These are phyloP conservation scores for Ascoidea rubescens DNA, from an alignment of 805 yeast genomes.

Conservation along the genomic window DNA sequence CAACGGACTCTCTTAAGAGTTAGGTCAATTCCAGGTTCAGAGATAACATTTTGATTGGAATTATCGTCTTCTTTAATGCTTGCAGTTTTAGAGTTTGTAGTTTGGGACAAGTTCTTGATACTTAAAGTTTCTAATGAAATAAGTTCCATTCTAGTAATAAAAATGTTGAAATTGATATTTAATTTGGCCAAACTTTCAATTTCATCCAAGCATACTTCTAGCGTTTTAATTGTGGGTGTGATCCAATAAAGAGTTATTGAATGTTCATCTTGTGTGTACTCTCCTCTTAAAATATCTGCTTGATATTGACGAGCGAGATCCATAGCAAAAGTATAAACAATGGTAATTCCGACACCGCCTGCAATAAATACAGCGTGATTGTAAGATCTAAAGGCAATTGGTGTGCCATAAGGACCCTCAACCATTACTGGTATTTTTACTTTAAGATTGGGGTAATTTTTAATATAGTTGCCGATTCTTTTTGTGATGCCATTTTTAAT, in stretches of 20 bases:
- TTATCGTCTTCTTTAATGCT: neutral
- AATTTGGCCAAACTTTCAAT: constrained; percentile 1
- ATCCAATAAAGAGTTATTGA: constrained; percentile 22
- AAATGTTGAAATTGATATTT: constrained; percentile 3
- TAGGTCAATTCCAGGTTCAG: too few species aligned
- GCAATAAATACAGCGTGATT: constrained; percentile 46
- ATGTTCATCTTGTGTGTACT: neutral
- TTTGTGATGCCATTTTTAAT: constrained; percentile 36
- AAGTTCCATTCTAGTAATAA: constrained; percentile 2
- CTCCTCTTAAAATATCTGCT: constrained; percentile 3
- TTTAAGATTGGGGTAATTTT: constrained; percentile 14
- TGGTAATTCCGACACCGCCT: constrained; percentile 70
- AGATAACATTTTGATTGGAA: neutral
- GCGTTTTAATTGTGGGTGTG: constrained; percentile 6
- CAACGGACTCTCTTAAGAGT: too few species aligned
- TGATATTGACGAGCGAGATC: constrained; percentile 16
- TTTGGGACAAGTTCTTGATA: too few species aligned
- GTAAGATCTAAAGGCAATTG: constrained; percentile 32
- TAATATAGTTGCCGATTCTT: constrained; percentile 18
- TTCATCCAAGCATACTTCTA: constrained; percentile 7
- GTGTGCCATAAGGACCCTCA: constrained; percentile 64
- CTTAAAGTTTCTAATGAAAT: too few species aligned
- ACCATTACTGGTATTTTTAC: constrained; percentile 23
- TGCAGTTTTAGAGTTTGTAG: neutral
- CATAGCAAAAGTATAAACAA: constrained; percentile 32